Evolutionary conservation across 2,329 filamentous ascomycete species (phyloP), one percentile per base, ranked within the genome.

Genomic region (Pezicula carpinea): DNA sequence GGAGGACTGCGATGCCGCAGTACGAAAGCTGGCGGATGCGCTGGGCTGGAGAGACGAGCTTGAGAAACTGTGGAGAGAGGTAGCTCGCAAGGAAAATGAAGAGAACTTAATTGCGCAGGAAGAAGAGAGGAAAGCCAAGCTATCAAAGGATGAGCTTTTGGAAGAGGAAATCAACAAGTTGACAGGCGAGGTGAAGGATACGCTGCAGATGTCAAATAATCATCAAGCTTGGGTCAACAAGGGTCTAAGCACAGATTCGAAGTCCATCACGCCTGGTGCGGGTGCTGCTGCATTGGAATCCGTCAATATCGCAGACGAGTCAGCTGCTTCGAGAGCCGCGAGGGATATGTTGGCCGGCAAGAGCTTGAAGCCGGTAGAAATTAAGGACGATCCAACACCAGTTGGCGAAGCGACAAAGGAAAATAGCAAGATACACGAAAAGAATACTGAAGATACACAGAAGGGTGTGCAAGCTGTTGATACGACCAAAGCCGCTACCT

Each of bases 21-120:
- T 97, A 1, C 76, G 86, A 45, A 82, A 80, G 63, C 73, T 99
- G 31, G 91, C 92, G 1, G 75, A 85, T 53, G 83, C 83, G 22
- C 75, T 95, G 36, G 92, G 90, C 1, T 99, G 93, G 93, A 67
- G 78, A 7, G 81, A 89, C 2, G 92, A 97, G 61, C 72, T 99
- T 14, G 89, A 96, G 62, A 66, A 63, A 3, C 58, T 88, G 44
- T 97, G 90, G 90, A 74, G 80, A 18, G 67, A 70, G 39, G 77
- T 85, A 0, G 87, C 6, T 80, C 86, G 4, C 70, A 82, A 19
- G 70, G 77, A 51, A 73, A 54, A 81, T 58, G 76, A 77, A 18
- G 71, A 70, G 56, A 73, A 69, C 50, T 76, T 77, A 59, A 55
- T 71, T 22, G 56, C 11, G 38, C 50, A 59, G 31, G 59, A 62